Evolutionary conservation across 805 yeast species (phyloP).

Genomic region (Ogataea nitratoaversa): DNA sequence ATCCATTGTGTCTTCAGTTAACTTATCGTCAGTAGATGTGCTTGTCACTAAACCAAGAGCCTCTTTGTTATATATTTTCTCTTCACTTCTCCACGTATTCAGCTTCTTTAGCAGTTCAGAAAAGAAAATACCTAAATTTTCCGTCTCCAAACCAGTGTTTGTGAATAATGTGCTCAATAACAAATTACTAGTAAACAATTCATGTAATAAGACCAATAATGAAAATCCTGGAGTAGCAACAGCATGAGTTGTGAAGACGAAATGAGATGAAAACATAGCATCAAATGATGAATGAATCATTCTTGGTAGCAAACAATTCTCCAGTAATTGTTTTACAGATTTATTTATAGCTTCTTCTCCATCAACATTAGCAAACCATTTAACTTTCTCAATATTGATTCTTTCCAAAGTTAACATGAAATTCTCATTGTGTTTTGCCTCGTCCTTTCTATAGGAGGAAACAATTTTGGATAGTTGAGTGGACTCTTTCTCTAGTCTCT

Average conservation of each 20-base stretch:
- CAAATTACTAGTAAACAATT: constrained; percentile 39
- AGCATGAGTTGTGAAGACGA: constrained; percentile 49
- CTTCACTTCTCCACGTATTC: constrained; percentile 35
- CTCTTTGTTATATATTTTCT: constrained; percentile 26
- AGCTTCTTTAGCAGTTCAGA: constrained; percentile 46
- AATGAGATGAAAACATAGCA: constrained; percentile 64
- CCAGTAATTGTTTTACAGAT: constrained; percentile 35
- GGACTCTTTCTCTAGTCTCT: constrained; percentile 27
- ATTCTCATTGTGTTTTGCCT: constrained; percentile 41
- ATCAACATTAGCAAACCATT: constrained; percentile 36
- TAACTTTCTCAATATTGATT: constrained; percentile 25
- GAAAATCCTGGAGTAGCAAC: constrained; percentile 31
- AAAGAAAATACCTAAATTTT: constrained; percentile 74
- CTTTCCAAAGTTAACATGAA: constrained; percentile 27
- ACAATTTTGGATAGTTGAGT: constrained; percentile 26
- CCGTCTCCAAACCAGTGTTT: constrained; percentile 73
- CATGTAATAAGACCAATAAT: constrained; percentile 39
- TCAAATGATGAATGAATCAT: constrained; percentile 76
- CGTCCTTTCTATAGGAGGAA: constrained; percentile 35
- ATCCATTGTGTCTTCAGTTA: constrained; percentile 4
- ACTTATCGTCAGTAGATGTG: constrained; percentile 1
- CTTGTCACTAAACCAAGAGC: constrained; percentile 20
- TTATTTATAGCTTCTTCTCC: constrained; percentile 13
- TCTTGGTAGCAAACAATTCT: constrained; percentile 71
- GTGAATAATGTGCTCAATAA: constrained; percentile 61